phyloP scores from a whole-genome alignment of 257 asterid species.

The Nicotiana attenuata region DNA sequence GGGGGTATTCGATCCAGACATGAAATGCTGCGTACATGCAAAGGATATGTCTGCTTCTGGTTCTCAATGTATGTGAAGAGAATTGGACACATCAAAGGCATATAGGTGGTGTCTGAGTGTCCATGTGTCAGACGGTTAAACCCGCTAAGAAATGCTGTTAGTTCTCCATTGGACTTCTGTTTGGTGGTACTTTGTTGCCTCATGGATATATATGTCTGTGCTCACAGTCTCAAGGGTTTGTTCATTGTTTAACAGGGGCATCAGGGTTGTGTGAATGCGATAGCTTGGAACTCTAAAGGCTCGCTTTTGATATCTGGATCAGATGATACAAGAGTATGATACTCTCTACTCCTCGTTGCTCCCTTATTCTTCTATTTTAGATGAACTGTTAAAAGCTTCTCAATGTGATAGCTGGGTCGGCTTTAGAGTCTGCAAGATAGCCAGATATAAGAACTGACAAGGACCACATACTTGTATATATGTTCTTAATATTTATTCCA shows the following conservation, averaged over 20 bases:
- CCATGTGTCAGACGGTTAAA: neutral
- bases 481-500: neutral
- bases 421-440: neutral
- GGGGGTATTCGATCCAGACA: neutral
- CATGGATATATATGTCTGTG: neutral
- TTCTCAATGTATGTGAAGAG: neutral
- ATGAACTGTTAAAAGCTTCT: neutral
- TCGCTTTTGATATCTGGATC: constrained; percentile 92
- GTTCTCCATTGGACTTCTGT: neutral
- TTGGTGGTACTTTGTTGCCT: neutral
- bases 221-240: constrained; percentile 12
- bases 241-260: constrained; percentile 64
- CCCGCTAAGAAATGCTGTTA: neutral
- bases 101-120: neutral
- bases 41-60: neutral
- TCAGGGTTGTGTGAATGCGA: constrained; percentile 84
- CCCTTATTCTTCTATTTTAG: neutral
- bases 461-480: neutral
- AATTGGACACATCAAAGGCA: neutral
- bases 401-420: neutral
- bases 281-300: constrained; percentile 92
- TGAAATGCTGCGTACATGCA: neutral
- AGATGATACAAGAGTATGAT: constrained; percentile 85
- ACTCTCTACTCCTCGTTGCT: neutral
- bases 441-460: neutral